phyloP scores from a whole-genome alignment of 768 basidiomycete species.

The Termitomyces sp. region DNA sequence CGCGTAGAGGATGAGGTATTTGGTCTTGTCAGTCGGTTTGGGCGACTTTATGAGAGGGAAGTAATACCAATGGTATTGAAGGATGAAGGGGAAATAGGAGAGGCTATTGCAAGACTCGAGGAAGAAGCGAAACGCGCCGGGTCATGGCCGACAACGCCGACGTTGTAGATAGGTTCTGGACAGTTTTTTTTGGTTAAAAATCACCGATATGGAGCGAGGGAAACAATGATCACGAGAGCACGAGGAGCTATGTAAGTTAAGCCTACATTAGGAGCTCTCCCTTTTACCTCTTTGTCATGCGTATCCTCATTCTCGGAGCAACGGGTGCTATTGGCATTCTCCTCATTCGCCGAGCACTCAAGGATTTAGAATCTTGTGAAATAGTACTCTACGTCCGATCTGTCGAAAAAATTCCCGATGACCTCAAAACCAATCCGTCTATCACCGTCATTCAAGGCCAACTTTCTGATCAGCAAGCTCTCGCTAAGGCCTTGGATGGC shows the following conservation, averaged over 20 bases:
- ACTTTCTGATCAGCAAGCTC: slow-evolving; percentile 45
- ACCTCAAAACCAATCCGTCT: slow-evolving; percentile 38
- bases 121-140: slow-evolving; percentile 38
- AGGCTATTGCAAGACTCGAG: slow-evolving; percentile 45
- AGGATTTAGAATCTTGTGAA: slow-evolving; percentile 30
- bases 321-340: slow-evolving; percentile 61
- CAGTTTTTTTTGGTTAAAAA: neutral
- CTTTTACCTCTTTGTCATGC: slow-evolving; percentile 22
- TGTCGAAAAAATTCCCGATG: slow-evolving; percentile 57
- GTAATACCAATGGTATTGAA: slow-evolving; percentile 39
- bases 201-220: neutral
- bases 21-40: slow-evolving; percentile 45
- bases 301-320: slow-evolving; percentile 63
- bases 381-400: slow-evolving; percentile 63
- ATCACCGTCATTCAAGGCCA: slow-evolving; percentile 52
- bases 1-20: slow-evolving; percentile 48
- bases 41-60: slow-evolving; percentile 44
- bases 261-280: neutral
- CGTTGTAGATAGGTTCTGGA: neutral
- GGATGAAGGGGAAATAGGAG: slow-evolving; percentile 42
- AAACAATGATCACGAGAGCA: neutral
- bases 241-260: neutral
- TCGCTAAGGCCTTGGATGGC: slow-evolving; percentile 50
- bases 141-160: slow-evolving; percentile 33
- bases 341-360: slow-evolving; percentile 53